A percentile compares a stretch with the other conserved stretches of the same genome.
phyloP scores from a whole-genome alignment of 805 yeast species.

The Saccharomycopsis babjevae region DNA sequence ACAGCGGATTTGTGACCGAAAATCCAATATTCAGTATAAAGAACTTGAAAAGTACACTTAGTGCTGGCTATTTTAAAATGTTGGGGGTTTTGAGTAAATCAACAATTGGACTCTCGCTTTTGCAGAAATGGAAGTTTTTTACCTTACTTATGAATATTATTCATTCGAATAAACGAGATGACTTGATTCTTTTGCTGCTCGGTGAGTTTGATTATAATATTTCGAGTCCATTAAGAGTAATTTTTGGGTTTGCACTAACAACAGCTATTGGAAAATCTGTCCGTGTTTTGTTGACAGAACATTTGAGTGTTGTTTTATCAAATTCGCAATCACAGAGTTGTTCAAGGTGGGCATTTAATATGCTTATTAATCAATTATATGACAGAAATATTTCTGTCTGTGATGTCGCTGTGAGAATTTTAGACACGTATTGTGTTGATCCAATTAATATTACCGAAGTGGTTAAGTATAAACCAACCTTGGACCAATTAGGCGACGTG shows the following conservation, averaged over 20 bases:
- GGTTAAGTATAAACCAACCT: conserved; percentile 44
- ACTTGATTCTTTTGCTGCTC: conserved; percentile 46
- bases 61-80: conserved; percentile 69
- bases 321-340: conserved; percentile 7
- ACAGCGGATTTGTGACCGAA: conserved; percentile 58
- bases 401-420: conserved; percentile 41
- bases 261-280: conserved; percentile 38
- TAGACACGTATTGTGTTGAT: conserved; percentile 43
- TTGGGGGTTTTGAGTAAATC: conserved; percentile 61
- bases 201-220: conserved; percentile 49
- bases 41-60: conserved; percentile 52
- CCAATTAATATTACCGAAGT: conserved; percentile 39
- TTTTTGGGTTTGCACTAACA: conserved; percentile 55
- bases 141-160: conserved; percentile 69
- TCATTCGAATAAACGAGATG: conserved; percentile 43
- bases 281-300: conserved; percentile 46
- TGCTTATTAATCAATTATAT: conserved; percentile 58
- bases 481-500: conserved; percentile 41
- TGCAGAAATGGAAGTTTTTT: conserved; percentile 79
- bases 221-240: conserved; percentile 57
- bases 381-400: conserved; percentile 52
- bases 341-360: conserved; percentile 38
- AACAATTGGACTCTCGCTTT: conserved; percentile 51
- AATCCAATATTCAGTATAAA: conserved; percentile 64
- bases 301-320: conserved; percentile 34